These are phyloP conservation scores for Colletotrichum melonis DNA, from an alignment of 2,329 filamentous ascomycete species.

Conservation along the genomic window DNA sequence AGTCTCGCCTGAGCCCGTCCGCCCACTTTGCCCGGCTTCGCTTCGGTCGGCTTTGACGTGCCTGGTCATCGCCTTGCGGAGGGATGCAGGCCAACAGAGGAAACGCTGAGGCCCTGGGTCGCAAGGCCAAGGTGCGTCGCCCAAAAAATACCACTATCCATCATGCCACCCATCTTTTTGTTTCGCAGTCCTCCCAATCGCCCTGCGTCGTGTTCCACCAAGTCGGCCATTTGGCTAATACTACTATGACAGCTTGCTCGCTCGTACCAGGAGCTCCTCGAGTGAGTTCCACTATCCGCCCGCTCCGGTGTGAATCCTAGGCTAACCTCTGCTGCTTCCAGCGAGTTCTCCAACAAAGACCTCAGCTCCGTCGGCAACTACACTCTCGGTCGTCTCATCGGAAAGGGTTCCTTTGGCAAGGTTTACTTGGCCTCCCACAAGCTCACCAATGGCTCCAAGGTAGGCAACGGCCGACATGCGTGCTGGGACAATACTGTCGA, in stretches of 20 bases:
- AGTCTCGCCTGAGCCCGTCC: neutral
- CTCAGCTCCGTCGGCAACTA: constrained; percentile 96
- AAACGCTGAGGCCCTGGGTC: constrained; percentile 68
- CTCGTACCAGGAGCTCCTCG: constrained; percentile 95
- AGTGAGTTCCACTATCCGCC: constrained; percentile 70
- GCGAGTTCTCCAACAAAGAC: constrained; percentile 93
- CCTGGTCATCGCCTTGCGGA: constrained; percentile 40
- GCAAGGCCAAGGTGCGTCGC: constrained; percentile 68
- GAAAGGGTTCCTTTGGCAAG: constrained; percentile 98
- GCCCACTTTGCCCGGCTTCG: constrained; percentile 11
- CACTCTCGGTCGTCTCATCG: constrained; percentile 88
- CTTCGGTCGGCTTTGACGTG: constrained; percentile 32
- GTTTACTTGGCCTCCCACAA: constrained; percentile 97
- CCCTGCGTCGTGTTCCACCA: neutral
- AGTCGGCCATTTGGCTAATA: neutral
- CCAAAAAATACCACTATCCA: neutral
- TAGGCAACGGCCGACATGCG: constrained; percentile 49
- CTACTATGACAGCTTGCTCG: constrained; percentile 78
- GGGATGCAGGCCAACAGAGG: constrained; percentile 66
- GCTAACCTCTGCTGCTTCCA: constrained; percentile 50
- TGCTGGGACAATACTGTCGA: neutral
- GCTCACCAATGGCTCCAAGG: constrained; percentile 98
- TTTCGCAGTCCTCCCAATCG: constrained; percentile 3
- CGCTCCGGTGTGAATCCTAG: neutral
- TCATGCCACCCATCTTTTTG: neutral